These are phyloP conservation scores for Candida stauntonica DNA, from an alignment of 805 yeast genomes.

Conservation along the genomic window DNA sequence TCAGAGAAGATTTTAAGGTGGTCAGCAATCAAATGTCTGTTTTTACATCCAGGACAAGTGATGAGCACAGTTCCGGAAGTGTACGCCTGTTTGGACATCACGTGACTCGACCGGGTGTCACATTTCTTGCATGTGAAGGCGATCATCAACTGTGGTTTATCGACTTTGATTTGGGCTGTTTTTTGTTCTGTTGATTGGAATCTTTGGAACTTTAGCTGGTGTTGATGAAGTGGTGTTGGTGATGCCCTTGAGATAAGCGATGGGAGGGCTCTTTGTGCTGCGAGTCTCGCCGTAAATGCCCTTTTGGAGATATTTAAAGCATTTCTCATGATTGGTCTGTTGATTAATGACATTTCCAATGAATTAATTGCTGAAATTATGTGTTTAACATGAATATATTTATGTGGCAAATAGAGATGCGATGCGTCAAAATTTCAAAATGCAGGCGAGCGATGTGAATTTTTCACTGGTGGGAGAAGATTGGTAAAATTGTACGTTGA, in stretches of 20 bases:
- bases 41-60: slow-evolving; percentile 88
- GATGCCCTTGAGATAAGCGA: no score
- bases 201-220: slow-evolving; percentile 3
- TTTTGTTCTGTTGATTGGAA: slow-evolving; percentile 16
- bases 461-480: no score
- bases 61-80: slow-evolving; percentile 80
- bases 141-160: slow-evolving; percentile 76
- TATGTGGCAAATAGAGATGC: no score
- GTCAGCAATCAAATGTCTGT: slow-evolving; percentile 88
- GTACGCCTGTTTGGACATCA: slow-evolving; percentile 91
- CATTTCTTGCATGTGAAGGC: slow-evolving; percentile 93
- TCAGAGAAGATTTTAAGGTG: slow-evolving; percentile 82
- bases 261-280: no score
- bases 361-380: no score
- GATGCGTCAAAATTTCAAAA: no score
- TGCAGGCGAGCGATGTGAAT: no score
- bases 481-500: no score
- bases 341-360: no score
- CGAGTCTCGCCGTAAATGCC: no score
- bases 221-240: not conserved
- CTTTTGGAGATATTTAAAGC: not conserved
- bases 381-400: no score
- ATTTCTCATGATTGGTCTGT: no score
- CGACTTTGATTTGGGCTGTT: slow-evolving; percentile 44
- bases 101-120: slow-evolving; percentile 76